Evolutionary conservation across 345 rosid species (phyloP).

Genomic region (Salix arbutifolia): DNA sequence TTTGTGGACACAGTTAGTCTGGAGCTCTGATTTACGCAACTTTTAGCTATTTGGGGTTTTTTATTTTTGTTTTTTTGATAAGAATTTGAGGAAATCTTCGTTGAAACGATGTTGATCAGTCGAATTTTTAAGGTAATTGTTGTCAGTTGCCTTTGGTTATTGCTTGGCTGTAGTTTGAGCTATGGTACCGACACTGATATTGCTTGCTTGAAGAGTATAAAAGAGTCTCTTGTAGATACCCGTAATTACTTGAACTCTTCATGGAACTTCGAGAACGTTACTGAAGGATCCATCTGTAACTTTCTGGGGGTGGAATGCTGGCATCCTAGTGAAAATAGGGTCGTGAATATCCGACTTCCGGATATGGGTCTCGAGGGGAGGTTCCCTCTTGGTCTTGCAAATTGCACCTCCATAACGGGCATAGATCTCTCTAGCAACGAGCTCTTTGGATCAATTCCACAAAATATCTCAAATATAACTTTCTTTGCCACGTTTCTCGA

Average conservation of each 20-base stretch:
- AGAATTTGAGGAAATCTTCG: slow-evolving; percentile 17
- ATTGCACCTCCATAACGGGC: slow-evolving; percentile 58
- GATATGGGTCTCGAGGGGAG: slow-evolving; percentile 61
- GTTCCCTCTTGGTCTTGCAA: slow-evolving; percentile 49
- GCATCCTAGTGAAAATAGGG: slow-evolving; percentile 86
- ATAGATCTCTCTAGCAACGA: slow-evolving; percentile 69
- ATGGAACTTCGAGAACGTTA: slow-evolving; percentile 57
- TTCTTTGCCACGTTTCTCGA: slow-evolving; percentile 41
- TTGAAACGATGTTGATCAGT: slow-evolving; percentile 27
- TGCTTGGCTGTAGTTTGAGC: slow-evolving; percentile 37
- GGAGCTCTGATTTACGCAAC: slow-evolving; percentile 12
- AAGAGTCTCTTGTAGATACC: slow-evolving; percentile 45
- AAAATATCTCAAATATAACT: slow-evolving; percentile 26
- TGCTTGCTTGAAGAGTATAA: slow-evolving; percentile 45
- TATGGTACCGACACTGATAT: slow-evolving; percentile 42
- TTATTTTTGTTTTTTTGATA: not conserved
- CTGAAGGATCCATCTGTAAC: slow-evolving; percentile 67
- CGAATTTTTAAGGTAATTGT: slow-evolving; percentile 15
- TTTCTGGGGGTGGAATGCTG: slow-evolving; percentile 76
- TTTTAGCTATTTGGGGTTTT: slow-evolving; percentile 12
- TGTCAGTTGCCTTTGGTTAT: slow-evolving; percentile 30
- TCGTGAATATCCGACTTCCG: slow-evolving; percentile 57
- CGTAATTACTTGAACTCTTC: slow-evolving; percentile 29
- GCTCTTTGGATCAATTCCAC: slow-evolving; percentile 58
- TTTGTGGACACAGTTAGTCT: slow-evolving; percentile 8